These are phyloP conservation scores for Penicillium paneum DNA, from an alignment of 2,329 filamentous ascomycete genomes.

Conservation along the genomic window DNA sequence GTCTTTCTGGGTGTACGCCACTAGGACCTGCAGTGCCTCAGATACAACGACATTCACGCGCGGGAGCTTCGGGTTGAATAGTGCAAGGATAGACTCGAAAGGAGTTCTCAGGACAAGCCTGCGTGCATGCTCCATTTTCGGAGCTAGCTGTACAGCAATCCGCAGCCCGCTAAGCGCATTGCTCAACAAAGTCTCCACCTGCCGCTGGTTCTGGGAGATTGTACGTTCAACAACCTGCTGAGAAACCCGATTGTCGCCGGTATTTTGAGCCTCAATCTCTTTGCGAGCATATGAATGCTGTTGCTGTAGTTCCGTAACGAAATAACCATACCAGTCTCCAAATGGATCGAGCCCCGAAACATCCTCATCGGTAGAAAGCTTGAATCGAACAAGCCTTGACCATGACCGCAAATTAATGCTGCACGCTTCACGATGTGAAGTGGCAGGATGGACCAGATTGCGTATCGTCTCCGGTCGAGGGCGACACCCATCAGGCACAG, in stretches of 20 bases:
- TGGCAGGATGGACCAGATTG: conserved; percentile 55
- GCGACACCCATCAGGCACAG: conserved; percentile 52
- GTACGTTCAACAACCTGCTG: conserved; percentile 50
- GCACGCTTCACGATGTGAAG: conserved; percentile 59
- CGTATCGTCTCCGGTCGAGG: conserved; percentile 52
- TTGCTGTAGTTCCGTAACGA: conserved; percentile 51
- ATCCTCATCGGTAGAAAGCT: conserved; percentile 53
- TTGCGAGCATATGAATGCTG: conserved; percentile 56
- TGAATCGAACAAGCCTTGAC: conserved; percentile 56
- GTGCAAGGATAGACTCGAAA: conserved; percentile 47
- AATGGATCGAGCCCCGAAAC: conserved; percentile 47
- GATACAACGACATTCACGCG: conserved; percentile 47
- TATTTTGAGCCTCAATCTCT: conserved; percentile 56
- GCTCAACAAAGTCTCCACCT: conserved; percentile 54
- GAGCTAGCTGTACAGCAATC: conserved; percentile 46
- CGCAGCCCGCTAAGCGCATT: conserved; percentile 53
- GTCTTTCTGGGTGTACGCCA: conserved; percentile 40
- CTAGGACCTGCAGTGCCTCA: conserved; percentile 50
- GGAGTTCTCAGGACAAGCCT: conserved; percentile 45
- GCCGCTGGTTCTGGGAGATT: conserved; percentile 56
- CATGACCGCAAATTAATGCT: conserved; percentile 58
- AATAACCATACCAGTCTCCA: conserved; percentile 54
- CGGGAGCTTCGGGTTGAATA: conserved; percentile 51
- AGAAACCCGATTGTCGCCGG: conserved; percentile 41
- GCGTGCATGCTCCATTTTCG: conserved; percentile 41